phyloP scores from a whole-genome alignment of 345 rosid genomes.

The Syzygium aromaticum region DNA sequence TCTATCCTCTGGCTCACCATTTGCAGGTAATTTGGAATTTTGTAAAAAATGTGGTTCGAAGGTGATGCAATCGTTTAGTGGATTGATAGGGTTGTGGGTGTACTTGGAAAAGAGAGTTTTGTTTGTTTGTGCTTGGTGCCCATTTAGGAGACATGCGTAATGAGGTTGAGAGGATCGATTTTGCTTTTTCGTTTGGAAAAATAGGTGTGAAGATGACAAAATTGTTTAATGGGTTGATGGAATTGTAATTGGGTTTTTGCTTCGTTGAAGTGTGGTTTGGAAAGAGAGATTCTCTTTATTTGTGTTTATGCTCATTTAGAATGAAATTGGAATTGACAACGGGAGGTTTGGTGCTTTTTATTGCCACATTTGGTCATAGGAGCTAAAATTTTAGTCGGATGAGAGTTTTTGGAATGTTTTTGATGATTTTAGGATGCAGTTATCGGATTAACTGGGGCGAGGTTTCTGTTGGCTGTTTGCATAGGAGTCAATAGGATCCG shows the following conservation, averaged over 20 bases:
- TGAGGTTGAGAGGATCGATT: too few relatives aligned
- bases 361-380: not conserved
- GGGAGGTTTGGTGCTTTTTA: not conserved
- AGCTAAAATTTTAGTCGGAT: not conserved
- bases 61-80: not conserved
- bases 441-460: not conserved
- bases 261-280: not conserved
- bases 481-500: not conserved
- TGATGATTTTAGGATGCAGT: not conserved
- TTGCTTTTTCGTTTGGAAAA: not conserved
- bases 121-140: too few relatives aligned
- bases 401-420: not conserved
- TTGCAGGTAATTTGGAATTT: constrained; percentile 35
- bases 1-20: constrained; percentile 76
- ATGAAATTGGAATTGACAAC: not conserved
- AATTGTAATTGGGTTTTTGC: not conserved
- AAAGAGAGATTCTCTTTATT: not conserved
- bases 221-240: not conserved
- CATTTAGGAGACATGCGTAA: too few relatives aligned
- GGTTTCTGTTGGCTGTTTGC: not conserved
- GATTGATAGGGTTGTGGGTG: not conserved
- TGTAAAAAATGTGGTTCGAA: not conserved
- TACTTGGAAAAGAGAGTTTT: too few relatives aligned
- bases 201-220: not conserved
- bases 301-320: not conserved